Conservation (phyloP, 73 alveolate genomes). For the Paramecium tetraurelia region DNA sequence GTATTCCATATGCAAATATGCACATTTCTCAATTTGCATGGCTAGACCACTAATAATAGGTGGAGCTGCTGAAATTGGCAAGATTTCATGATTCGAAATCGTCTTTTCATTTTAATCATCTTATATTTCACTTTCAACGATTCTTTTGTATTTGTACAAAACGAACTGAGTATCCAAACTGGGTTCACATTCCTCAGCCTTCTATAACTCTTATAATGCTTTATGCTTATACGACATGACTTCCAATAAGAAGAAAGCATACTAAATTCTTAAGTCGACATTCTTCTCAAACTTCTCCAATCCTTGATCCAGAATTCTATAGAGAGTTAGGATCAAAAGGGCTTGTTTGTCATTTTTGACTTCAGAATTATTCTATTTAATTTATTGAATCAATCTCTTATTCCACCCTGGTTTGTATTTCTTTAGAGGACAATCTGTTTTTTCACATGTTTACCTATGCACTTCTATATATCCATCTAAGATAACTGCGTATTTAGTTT, state of each 20-base stretch:
- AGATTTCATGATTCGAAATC: conserved; percentile 20
- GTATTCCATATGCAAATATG: conserved; percentile 21
- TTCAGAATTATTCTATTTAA: background rate
- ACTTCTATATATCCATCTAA: conserved; percentile 37
- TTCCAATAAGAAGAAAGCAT: conserved; percentile 24
- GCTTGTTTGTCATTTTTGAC: conserved; percentile 42
- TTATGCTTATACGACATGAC: conserved; percentile 15
- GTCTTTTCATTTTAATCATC: conserved; percentile 36
- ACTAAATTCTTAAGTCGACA: conserved; percentile 18
- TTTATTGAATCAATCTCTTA: background rate
- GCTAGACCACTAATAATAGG: conserved; percentile 43
- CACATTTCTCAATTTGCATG: background rate
- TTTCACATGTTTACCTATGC: conserved; percentile 7
- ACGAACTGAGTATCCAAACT: background rate
- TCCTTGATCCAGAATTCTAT: conserved; percentile 4
- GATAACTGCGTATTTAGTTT: conserved; percentile 17
- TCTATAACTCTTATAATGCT: conserved; percentile 29
- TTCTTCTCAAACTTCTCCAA: conserved; percentile 38
- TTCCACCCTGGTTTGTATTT: conserved; percentile 8
- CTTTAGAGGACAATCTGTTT: conserved; percentile 11
- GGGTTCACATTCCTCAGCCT: conserved; percentile 38
- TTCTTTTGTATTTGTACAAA: conserved; percentile 1
- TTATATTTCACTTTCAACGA: conserved; percentile 31
- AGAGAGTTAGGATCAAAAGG: background rate
- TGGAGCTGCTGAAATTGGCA: conserved; percentile 43